A percentile compares a stretch with the other conserved stretches of the same genome.
Conservation (phyloP, 2,329 filamentous ascomycete species). For the Aspergillus ruber region DNA sequence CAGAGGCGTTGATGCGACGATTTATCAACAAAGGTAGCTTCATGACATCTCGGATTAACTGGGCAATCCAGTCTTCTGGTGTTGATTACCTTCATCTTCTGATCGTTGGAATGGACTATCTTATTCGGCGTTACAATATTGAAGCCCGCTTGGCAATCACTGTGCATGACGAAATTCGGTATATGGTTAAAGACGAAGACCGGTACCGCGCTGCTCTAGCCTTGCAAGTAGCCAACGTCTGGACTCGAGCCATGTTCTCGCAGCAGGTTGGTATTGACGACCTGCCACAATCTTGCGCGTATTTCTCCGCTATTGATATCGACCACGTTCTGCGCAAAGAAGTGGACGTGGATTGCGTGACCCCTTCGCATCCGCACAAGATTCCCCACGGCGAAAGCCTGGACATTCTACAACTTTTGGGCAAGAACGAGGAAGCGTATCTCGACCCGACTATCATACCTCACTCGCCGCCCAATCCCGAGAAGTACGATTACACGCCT, state of each 20-base stretch:
- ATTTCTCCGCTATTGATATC: constrained; percentile 92
- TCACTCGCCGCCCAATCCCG: constrained; percentile 50
- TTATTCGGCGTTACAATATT: constrained; percentile 78
- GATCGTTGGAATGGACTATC: constrained; percentile 89
- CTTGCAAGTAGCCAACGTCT: constrained; percentile 86
- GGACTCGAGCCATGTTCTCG: constrained; percentile 95
- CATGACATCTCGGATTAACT: constrained; percentile 95
- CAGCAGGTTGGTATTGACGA: constrained; percentile 96
- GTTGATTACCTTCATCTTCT: constrained; percentile 95
- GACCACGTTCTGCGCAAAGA: constrained; percentile 95
- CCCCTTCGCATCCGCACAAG: constrained; percentile 70
- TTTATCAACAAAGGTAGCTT: constrained; percentile 86
- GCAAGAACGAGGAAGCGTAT: constrained; percentile 60
- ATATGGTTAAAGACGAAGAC: constrained; percentile 78
- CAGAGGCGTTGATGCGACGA: constrained; percentile 83
- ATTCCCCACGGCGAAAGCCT: constrained; percentile 83
- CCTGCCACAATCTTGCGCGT: constrained; percentile 87
- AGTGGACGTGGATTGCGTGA: constrained; percentile 95
- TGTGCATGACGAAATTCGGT: constrained; percentile 95
- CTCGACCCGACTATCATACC: constrained; percentile 63
- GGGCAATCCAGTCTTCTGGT: constrained; percentile 96
- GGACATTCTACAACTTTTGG: constrained; percentile 72
- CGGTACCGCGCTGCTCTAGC: constrained; percentile 88
- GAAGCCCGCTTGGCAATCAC: constrained; percentile 82
- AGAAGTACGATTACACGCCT: constrained; percentile 61